A percentile compares a stretch with the other conserved stretches of the same genome.
Evolutionary conservation across 2,329 filamentous ascomycete species (phyloP).

Genomic region (Claviceps humidiphila): DNA sequence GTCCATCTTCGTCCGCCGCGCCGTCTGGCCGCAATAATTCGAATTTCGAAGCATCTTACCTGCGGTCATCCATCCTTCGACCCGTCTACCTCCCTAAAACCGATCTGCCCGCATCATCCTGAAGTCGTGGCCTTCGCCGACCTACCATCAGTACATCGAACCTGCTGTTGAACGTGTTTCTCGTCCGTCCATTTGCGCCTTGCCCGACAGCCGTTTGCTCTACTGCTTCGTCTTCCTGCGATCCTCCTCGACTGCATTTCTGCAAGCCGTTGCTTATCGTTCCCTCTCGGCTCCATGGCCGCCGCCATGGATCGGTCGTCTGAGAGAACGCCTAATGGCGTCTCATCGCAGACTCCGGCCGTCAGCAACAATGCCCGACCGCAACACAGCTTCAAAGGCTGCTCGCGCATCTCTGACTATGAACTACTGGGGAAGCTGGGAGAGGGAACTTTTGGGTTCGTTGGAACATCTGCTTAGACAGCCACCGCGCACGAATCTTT

Average conservation of each 20-base stretch:
- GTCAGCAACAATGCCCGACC: conserved; percentile 41
- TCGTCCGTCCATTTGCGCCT: background rate
- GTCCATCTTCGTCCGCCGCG: too few relatives aligned
- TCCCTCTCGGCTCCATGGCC: background rate
- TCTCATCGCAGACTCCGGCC: conserved; percentile 43
- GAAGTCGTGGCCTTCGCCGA: background rate
- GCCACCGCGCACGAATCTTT: background rate
- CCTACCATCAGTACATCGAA: background rate
- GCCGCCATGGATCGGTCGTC: conserved; percentile 17
- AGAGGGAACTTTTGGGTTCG: conserved; percentile 86
- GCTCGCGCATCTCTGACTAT: conserved; percentile 71
- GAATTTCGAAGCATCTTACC: too few relatives aligned
- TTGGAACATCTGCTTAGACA: conserved; percentile 1
- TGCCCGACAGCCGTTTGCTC: too few relatives aligned
- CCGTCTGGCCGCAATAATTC: too few relatives aligned
- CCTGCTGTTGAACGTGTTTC: background rate
- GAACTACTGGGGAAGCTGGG: conserved; percentile 73
- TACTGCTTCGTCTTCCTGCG: background rate
- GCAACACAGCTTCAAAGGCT: conserved; percentile 60
- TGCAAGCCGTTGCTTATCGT: background rate
- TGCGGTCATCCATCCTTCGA: too few relatives aligned
- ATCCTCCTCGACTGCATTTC: background rate
- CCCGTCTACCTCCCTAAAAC: too few relatives aligned
- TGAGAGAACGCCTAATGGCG: conserved; percentile 23
- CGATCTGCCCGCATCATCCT: background rate